Evolutionary conservation across 2,329 filamentous ascomycete species (phyloP), one percentile per base, ranked within the genome.

Genomic region (Fusarium sp.): DNA sequence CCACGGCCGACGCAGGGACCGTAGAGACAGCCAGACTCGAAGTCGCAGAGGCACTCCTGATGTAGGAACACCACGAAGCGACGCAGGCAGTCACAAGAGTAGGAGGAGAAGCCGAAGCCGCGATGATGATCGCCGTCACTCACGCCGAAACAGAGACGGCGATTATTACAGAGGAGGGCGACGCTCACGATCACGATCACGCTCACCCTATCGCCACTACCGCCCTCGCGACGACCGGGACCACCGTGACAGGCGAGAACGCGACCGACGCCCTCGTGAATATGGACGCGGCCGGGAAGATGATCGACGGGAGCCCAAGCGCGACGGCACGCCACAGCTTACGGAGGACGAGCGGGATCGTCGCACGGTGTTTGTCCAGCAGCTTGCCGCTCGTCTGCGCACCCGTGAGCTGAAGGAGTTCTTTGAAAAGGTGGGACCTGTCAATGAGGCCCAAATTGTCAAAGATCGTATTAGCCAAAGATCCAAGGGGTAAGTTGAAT

Each of bases 361-460:
- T 79, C 94, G 97, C 80, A 99, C 97, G 68, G 95, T 99, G 69
- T 99, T 99, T 82, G 97, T 99, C 65, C 97, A 99, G 87, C 97
- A 99, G 85, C 93, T 99, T 81, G 97, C 97, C 77, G 95, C 95
- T 77, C 94, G 97, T 81, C 89, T 98, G 75, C 92, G 96, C 78
- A 98, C 94, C 65, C 95, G 95, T 80, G 95, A 98, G 83, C 88
- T 99, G 74, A 96, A 97, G 83, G 90, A 92, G 72, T 99, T 99
- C 83, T 99, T 99, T 81, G 95, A 98, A 83, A 95, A 96, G 84
- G 93, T 97, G 79, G 97, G 97, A 73, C 92, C 94, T 43, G 97
- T 99, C 65, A 97, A 97, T 79, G 97, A 98, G 83, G 97, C 97
- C 60, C 97, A 98, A 86, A 99, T 99, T 80, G 97, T 99, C 63